Evolutionary conservation across 495 filamentous ascomycete species (phyloP), one percentile per base, ranked within the genome.

Genomic region (Penicillium longicatenatum): DNA sequence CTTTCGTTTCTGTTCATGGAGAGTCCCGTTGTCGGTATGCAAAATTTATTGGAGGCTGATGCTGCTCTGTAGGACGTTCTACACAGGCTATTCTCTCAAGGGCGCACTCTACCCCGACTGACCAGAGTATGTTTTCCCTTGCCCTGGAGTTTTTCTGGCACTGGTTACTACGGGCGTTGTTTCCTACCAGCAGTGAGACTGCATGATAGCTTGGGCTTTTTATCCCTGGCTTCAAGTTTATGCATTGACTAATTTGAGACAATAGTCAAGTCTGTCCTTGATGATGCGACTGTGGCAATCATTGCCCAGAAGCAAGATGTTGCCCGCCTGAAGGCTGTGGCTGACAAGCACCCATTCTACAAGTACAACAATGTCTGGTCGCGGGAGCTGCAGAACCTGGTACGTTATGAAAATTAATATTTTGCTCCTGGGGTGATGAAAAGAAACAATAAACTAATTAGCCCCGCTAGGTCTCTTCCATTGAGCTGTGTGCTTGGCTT

Each of bases 291-390:
- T 5, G 64, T 57, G 20, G 70, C 76, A 33, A 78, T 79, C 50
- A 51, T 74, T 52, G 73, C 73, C 10, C 75, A 79, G 60, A 75
- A 74, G 60, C 62, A 77, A 33, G 74, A 79, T 52, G 70, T 79
- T 51, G 54, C 66, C 30, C 74, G 74, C 52, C 83, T 98, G 46
- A 81, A 85, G 45, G 70, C 75, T 43, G 83, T 90, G 49, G 89
- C 92, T 7, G 91, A 92, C 39, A 77, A 88, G 62, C 86, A 93
- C 65, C 93, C 94, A 0, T 98, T 97, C 75, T 98, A 97, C 85
- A 97, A 96, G 65, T 93, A 93, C 73, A 98, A 97, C 67, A 75
- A 78, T 19, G 76, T 90, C 68, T 98, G 95, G 95, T 81, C 83
- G 7, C 84, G 90, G 29, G 85, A 90, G 60, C 74, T 97, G 22